Evolutionary conservation across 2,329 filamentous ascomycete species (phyloP).

Genomic region (Polychaeton citri): DNA sequence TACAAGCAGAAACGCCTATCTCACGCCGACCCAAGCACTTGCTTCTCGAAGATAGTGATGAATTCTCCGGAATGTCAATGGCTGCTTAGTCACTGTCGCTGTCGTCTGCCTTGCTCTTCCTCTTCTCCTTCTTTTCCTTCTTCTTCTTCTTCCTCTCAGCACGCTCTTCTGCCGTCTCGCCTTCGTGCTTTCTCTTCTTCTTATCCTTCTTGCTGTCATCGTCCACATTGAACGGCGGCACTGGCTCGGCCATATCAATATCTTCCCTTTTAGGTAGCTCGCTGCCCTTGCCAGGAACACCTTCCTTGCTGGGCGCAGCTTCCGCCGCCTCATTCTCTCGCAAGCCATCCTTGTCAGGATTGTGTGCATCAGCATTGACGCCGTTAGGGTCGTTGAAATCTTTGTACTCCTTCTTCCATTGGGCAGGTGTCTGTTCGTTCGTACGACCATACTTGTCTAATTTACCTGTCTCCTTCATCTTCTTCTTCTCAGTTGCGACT

Average conservation of each 20-base stretch:
- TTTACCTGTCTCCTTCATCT: slow-evolving; percentile 95
- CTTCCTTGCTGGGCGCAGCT: slow-evolving; percentile 22
- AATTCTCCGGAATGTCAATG: background rate
- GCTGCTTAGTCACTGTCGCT: slow-evolving; percentile 27
- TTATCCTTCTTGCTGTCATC: slow-evolving; percentile 20
- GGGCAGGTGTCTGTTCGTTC: slow-evolving; percentile 84
- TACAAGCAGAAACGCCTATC: background rate
- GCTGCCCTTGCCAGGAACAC: slow-evolving; percentile 18
- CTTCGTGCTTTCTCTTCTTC: slow-evolving; percentile 36
- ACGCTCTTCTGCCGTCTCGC: slow-evolving; percentile 32
- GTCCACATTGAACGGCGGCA: slow-evolving; percentile 15
- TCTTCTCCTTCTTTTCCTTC: slow-evolving; percentile 72
- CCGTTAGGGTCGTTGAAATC: slow-evolving; percentile 54
- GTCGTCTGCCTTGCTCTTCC: slow-evolving; percentile 42
- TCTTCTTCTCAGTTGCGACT: slow-evolving; percentile 94
- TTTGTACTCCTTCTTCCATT: slow-evolving; percentile 88
- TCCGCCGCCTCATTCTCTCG: slow-evolving; percentile 19
- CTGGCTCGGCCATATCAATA: slow-evolving; percentile 22
- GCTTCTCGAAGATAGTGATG: background rate
- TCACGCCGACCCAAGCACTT: background rate
- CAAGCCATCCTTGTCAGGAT: slow-evolving; percentile 4
- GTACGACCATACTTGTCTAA: slow-evolving; percentile 92
- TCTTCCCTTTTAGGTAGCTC: slow-evolving; percentile 30
- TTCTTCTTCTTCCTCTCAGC: slow-evolving; percentile 49
- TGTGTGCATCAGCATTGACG: slow-evolving; percentile 10